Base-by-base conservation (phyloP, 805 yeast species). In the Candida patagonica region DNA sequence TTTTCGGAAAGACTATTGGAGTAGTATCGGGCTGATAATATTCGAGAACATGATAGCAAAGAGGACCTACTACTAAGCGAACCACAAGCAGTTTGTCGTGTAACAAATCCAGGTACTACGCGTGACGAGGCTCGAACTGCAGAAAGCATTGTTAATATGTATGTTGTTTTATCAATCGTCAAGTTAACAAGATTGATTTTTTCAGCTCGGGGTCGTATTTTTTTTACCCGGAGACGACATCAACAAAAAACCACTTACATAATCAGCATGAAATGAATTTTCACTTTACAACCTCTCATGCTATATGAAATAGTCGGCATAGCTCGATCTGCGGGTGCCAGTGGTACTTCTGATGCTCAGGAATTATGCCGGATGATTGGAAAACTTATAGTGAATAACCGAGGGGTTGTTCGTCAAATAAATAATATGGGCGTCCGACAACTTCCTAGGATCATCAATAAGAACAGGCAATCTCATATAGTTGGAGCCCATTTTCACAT, bases 331-430 rank as follows among this genome's bases (percentile, higher is more conserved):
- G 77, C 78, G 45, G 50, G 52, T 21, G 78, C 81, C 3, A 54
- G 62, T 35, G 61, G 65, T 15, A 70, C 68, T 12, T 55, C 66
- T 5, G 89, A 81, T 49, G 86, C 87, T 12, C 76, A 75, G 48
- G 81, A 78, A 57, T 63, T 72, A 25, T 70, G 73, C 17, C 64
- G 71, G 5, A 85, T 94, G 1, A 70, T 88, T 22, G 97, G 97
- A 7, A 80, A 76, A 56, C 67, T 86, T 56, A 74, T 89, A 22
- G 72, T 92, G 43, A 75, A 77, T 45, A 88, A 89, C 62, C 85
- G 95, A 70, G 98, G 98, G 37, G 89, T 89, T n/a, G 78, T 89
- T 27, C 74, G 97, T 57, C 78, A 76, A 45, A 74, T 89, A 34
- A 73, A 80, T 38, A 81, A 87, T 46, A 63, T 88, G 58, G 96